Evolutionary conservation across 495 filamentous ascomycete species (phyloP), one percentile per base, ranked within the genome.

Genomic region (Penicillium riverlandense): DNA sequence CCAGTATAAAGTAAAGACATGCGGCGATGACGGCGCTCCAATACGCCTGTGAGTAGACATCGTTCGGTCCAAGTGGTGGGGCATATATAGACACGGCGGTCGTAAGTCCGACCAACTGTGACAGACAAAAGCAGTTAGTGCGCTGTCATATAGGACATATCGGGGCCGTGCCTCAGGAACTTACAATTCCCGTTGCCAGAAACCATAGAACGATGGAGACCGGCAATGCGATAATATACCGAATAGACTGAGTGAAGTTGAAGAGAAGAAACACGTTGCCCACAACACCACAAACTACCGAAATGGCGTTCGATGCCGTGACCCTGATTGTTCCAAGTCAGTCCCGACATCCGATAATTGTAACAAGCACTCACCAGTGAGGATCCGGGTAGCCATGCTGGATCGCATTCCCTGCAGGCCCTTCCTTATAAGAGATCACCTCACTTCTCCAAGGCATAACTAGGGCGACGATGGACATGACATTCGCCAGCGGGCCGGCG

Each of bases 181-280:
- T 68, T 62, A 86, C 81, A 45, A 88, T 77, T 4, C 65, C 71
- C 1, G 80, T 79, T 0, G 85, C 76, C 35, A 84, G 48, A 52
- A 82, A 76, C 85, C 85, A 89, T 29, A 76, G 56, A 27, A 84
- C 60, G 29, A 88, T 87, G 0, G 83, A 81, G 27, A 78, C 59
- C 0, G 86, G 85, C 22, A 90, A 55, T 4, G 85, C 83, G 38
- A 89, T 65, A 40, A 86, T 85, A 61, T 95, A 95, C 16, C 86
- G 76, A 8, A 96, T 72, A 5, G 79, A 70, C 37, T 77, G 74
- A 5, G 90, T 88, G 72, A 96, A 96, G 64, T 95, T 96, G 45
- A 84, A 74, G 1, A 89, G 60, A n/a, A 90, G 67, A 49, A 85
- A 81, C 4, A 86, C 41, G 54, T 90, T 88, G 5, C 85, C 85